Evolutionary conservation across 2,329 filamentous ascomycete genomes (phyloP), one percentile per base, ranked within the genome.

Genomic region (Zymoseptoria ardabiliae): DNA sequence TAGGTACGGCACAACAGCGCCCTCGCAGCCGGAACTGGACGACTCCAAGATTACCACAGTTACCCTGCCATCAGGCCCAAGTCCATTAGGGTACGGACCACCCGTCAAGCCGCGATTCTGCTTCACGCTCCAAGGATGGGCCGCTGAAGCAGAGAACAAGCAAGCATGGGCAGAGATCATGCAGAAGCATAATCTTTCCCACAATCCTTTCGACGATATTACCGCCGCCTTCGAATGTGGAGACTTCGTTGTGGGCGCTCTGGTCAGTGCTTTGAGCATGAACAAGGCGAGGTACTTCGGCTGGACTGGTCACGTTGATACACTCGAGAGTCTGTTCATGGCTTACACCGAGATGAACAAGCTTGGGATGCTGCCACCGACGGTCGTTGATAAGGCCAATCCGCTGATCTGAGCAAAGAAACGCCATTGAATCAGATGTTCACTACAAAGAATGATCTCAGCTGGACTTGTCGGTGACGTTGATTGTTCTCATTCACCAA

Each of bases 51-150:
- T 69, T 55, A 69, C 63, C 1, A 64, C 62, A 7, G 55, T 69
- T 45, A 61, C 63, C 13, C 57, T 63, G 1, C 65, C 64, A 9
- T 61, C 66, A 5, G 61, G 59, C 2, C 59, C 63, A 2, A 67
- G 64, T 19, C 69, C 68, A 2, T 59, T 67, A 20, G 76, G 78
- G 4, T 82, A 77, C 56, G 79, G 79, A 0, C 76, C 79, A 0
- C 71, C 73, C 6, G 69, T 65, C 4, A 74, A 69, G 4, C 68
- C 75, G 10, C 73, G 74, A 0, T 72, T 71, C 13, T 71, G 70
- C 0, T 81, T 78, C 61, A 75, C 69, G 1, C 65, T 82, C 0
- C 69, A 72, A 0, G 71, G 77, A 19, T 83, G 80, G 81, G 77
- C 79, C 0, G 69, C 74, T 56, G 67, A 74, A 50, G 66, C 71